These are phyloP conservation scores for Leccinum boreale DNA, from an alignment of 768 basidiomycete genomes.

Conservation along the genomic window DNA sequence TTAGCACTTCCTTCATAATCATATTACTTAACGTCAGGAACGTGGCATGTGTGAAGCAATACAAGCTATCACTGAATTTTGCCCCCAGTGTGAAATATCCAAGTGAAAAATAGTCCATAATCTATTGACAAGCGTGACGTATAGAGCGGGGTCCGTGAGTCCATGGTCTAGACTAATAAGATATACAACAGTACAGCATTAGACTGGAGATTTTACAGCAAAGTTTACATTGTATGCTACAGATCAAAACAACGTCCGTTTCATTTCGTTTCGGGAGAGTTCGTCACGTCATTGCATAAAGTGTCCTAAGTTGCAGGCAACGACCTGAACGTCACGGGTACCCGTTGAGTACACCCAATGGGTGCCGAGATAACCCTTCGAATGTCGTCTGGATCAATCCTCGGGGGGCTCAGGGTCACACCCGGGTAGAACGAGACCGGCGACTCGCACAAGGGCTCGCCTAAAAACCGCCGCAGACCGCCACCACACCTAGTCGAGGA, in stretches of 20 bases:
- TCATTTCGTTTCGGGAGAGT: background rate
- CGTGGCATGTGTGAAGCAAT: too few species aligned
- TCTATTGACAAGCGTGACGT: background rate
- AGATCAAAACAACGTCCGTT: background rate
- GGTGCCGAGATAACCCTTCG: background rate
- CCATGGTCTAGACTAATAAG: constrained; percentile 4
- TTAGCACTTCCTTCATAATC: too few species aligned
- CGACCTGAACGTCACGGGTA: background rate
- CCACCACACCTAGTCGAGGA: background rate
- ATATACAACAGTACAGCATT: background rate
- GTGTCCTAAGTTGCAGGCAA: background rate
- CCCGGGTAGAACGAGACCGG: constrained; percentile 13
- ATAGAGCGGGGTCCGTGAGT: constrained; percentile 2
- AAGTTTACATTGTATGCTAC: constrained; percentile 3
- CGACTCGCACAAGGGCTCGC: constrained; percentile 20
- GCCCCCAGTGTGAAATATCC: too few species aligned
- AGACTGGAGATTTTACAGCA: background rate
- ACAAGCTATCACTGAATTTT: too few species aligned
- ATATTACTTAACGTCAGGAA: too few species aligned
- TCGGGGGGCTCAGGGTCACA: background rate
- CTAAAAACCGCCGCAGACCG: constrained; percentile 1
- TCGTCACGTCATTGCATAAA: background rate
- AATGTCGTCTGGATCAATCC: background rate
- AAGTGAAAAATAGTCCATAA: background rate
- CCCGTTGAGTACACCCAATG: background rate